A percentile compares a stretch with the other conserved stretches of the same genome.
phyloP scores from a whole-genome alignment of 2,329 filamentous ascomycete genomes.

The Trichoderma sp. region DNA sequence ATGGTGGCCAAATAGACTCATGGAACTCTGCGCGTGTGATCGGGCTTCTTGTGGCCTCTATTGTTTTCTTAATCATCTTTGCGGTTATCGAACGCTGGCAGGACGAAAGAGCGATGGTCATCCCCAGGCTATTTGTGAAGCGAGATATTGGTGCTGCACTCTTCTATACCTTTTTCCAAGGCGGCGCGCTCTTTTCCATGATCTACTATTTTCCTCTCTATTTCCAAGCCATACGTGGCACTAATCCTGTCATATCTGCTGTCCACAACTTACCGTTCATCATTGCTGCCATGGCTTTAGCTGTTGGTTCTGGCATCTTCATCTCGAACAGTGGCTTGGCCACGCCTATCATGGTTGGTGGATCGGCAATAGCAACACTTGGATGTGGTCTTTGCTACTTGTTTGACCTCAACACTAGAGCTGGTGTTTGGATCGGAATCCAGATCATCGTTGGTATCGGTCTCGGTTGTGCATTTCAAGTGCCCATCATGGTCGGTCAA shows the following conservation, averaged over 20 bases:
- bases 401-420: slow-evolving; percentile 23
- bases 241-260: slow-evolving; percentile 34
- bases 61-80: slow-evolving; percentile 31
- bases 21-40: slow-evolving; percentile 39
- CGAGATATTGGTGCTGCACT: slow-evolving; percentile 33
- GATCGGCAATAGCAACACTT: slow-evolving; percentile 31
- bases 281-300: slow-evolving; percentile 20
- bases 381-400: slow-evolving; percentile 44
- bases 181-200: slow-evolving; percentile 37
- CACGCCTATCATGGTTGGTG: slow-evolving; percentile 36
- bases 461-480: slow-evolving; percentile 44
- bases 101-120: slow-evolving; percentile 40
- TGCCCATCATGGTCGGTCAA: slow-evolving; percentile 44
- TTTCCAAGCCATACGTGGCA: slow-evolving; percentile 36
- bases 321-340: slow-evolving; percentile 38
- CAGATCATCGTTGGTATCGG: slow-evolving; percentile 44
- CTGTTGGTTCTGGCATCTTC: slow-evolving; percentile 26
- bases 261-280: slow-evolving; percentile 42
- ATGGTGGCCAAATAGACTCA: slow-evolving; percentile 38
- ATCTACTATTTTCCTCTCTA: slow-evolving; percentile 44
- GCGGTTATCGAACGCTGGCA: slow-evolving; percentile 36
- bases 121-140: slow-evolving; percentile 35
- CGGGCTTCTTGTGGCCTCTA: slow-evolving; percentile 37
- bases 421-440: slow-evolving; percentile 28
- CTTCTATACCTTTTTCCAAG: slow-evolving; percentile 38